Evolutionary conservation across 129 eudicot genomes (phyloP).

Genomic region (Flaveria sonorensis): DNA sequence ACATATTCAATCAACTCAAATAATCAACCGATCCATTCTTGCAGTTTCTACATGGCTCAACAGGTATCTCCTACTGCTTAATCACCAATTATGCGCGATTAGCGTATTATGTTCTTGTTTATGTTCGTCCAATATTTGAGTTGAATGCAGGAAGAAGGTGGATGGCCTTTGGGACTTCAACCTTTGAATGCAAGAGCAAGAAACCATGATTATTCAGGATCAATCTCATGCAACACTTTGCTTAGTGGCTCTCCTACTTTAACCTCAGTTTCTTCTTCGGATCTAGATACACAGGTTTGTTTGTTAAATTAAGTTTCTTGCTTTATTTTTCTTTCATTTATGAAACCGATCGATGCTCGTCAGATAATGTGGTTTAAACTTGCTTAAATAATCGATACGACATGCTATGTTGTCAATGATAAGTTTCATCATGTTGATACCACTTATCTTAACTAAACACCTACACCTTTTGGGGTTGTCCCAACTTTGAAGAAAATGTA

Average conservation of each 20-base stretch:
- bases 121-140: not conserved
- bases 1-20: constrained; percentile 27
- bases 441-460: not conserved
- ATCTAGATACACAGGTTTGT: constrained; percentile 75
- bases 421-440: constrained; percentile 22
- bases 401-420: constrained; percentile 6
- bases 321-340: constrained; percentile 13
- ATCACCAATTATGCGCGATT: not conserved
- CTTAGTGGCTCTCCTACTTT: constrained; percentile 58
- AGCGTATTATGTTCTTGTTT: not conserved
- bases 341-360: not conserved
- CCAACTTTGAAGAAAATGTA: constrained; percentile 8
- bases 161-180: constrained; percentile 82
- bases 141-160: constrained; percentile 68
- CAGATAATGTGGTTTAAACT: constrained; percentile 14
- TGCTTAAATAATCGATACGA: not conserved
- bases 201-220: constrained; percentile 57
- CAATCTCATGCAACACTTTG: constrained; percentile 76
- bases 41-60: constrained; percentile 37
- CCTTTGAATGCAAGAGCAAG: constrained; percentile 66
- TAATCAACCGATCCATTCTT: constrained; percentile 24
- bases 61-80: constrained; percentile 30
- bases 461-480: constrained; percentile 21
- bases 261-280: constrained; percentile 60
- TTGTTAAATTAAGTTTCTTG: not conserved